Evolutionary conservation across 306 rosid species (phyloP).

Genomic region (Citrullus colocynthis): DNA sequence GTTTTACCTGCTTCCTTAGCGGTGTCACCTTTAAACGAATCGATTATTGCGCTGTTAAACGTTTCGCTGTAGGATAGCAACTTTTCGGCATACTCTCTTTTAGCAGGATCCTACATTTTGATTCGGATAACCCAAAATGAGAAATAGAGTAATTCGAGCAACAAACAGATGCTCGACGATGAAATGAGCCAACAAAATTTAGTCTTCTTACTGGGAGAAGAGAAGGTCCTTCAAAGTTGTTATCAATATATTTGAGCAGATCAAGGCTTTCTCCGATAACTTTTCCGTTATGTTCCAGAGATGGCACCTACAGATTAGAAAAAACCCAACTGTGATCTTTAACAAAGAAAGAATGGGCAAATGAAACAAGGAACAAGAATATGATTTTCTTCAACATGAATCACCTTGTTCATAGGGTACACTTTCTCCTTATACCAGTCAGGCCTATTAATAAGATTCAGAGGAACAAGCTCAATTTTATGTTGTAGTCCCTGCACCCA

Average conservation of each 20-base stretch:
- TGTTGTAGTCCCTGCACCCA: conserved; percentile 54
- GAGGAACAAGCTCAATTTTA: conserved; percentile 52
- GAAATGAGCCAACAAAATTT: background rate
- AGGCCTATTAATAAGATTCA: conserved; percentile 56
- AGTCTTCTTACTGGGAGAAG: conserved; percentile 43
- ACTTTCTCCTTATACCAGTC: conserved; percentile 79
- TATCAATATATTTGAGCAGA: conserved; percentile 61
- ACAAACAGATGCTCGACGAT: background rate
- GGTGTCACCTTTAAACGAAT: conserved; percentile 32
- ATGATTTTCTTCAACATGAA: background rate
- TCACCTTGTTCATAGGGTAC: conserved; percentile 48
- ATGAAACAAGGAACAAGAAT: background rate
- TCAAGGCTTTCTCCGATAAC: conserved; percentile 81
- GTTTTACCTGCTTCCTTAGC: conserved; percentile 30
- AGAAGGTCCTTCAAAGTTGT: conserved; percentile 42
- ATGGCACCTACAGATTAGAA: conserved; percentile 18
- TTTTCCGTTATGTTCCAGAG: conserved; percentile 83
- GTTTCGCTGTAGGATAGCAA: conserved; percentile 36
- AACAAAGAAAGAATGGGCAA: background rate
- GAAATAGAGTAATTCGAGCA: background rate
- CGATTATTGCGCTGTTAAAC: conserved; percentile 11
- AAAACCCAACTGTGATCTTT: background rate
- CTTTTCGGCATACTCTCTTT: conserved; percentile 34
- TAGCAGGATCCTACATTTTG: conserved; percentile 37
- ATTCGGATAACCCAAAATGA: background rate